phyloP scores from a whole-genome alignment of 768 basidiomycete species.

The Tulasnella sp. region DNA sequence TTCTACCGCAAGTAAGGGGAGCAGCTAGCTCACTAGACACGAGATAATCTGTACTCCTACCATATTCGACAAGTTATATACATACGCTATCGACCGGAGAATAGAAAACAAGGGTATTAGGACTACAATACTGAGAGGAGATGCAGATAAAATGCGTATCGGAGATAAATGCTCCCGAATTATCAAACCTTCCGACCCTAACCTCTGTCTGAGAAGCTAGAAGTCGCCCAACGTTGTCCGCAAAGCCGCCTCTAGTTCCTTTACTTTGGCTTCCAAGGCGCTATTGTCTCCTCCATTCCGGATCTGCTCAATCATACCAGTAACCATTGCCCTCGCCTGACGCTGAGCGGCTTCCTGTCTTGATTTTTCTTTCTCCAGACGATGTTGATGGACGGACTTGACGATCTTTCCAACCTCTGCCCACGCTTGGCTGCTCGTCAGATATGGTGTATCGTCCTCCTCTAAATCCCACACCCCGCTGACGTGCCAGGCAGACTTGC shows the following conservation, averaged over 20 bases:
- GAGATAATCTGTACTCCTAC: neutral
- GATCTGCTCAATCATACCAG: constrained; percentile 19
- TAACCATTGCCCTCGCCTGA: constrained; percentile 17
- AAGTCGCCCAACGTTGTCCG: constrained; percentile 7
- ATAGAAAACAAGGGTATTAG: constrained; percentile 1
- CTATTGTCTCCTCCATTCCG: constrained; percentile 9
- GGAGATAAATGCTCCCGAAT: neutral
- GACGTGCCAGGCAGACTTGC: constrained; percentile 29
- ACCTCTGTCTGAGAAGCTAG: neutral
- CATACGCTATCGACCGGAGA: neutral
- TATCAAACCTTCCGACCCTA: neutral
- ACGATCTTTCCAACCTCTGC: constrained; percentile 22
- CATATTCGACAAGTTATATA: constrained; percentile 9
- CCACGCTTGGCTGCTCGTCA: constrained; percentile 24
- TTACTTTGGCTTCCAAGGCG: constrained; percentile 22
- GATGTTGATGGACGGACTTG: constrained; percentile 24
- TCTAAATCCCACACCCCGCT: constrained; percentile 29
- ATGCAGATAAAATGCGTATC: constrained; percentile 2
- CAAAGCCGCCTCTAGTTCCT: constrained; percentile 27
- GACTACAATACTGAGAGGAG: neutral
- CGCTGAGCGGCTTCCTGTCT: constrained; percentile 1
- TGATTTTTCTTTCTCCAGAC: constrained; percentile 21
- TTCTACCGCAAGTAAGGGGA: constrained; percentile 73
- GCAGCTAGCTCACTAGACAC: neutral
- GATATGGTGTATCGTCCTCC: constrained; percentile 25